phyloP scores from a whole-genome alignment of 1,284 basidiomycete species.

The Kwoniella shivajii region DNA sequence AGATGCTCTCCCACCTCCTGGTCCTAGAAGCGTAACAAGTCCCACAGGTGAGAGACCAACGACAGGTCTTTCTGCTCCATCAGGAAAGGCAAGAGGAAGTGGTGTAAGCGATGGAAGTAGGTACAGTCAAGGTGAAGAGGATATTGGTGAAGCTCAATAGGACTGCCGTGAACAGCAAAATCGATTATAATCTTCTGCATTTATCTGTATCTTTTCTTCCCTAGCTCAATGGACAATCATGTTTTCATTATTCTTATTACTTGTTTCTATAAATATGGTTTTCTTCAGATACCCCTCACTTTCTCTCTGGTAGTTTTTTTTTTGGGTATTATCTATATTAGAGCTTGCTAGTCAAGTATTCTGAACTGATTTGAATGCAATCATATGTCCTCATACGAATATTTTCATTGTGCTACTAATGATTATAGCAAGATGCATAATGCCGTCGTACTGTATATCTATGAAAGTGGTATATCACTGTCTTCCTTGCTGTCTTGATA shows the following conservation, averaged over 20 bases:
- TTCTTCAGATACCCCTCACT: slow-evolving; percentile 1
- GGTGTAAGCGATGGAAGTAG: slow-evolving; percentile 18
- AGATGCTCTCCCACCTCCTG: slow-evolving; percentile 40
- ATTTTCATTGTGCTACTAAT: no score
- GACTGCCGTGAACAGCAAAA: background rate
- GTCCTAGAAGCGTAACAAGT: slow-evolving; percentile 18
- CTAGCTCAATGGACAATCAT: background rate
- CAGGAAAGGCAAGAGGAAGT: slow-evolving; percentile 7
- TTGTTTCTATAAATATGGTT: background rate
- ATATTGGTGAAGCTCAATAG: slow-evolving; percentile 16
- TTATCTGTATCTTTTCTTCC: background rate
- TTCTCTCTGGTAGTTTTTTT: background rate
- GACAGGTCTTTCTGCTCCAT: slow-evolving; percentile 4
- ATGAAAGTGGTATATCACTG: slow-evolving; percentile 31
- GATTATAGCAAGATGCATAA: no score
- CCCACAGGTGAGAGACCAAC: slow-evolving; percentile 15
- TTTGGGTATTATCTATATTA: background rate
- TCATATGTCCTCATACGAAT: no score
- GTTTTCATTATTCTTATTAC: background rate
- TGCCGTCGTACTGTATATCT: no score
- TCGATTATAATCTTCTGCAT: background rate
- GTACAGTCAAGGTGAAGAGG: slow-evolving; percentile 17
- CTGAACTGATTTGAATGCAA: no score
- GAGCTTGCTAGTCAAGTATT: slow-evolving; percentile 4
- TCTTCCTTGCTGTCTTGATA: slow-evolving; percentile 33